These are phyloP conservation scores for Scalesia atractyloides DNA, from an alignment of 129 eudicot species.

Conservation along the genomic window DNA sequence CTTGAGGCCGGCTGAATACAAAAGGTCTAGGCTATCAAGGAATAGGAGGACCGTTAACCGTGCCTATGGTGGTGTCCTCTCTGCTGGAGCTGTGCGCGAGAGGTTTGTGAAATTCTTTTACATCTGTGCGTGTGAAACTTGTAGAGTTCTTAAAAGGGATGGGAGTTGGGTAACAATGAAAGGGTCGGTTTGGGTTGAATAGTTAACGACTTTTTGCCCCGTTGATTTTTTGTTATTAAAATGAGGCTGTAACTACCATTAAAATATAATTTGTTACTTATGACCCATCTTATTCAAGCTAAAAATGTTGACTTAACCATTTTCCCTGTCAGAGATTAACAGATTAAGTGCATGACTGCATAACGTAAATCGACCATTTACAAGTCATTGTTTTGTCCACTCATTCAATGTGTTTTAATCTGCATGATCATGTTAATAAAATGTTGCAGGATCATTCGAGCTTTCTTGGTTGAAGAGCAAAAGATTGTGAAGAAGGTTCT, in stretches of 20 bases:
- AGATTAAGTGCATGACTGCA: not conserved
- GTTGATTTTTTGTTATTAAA: not conserved
- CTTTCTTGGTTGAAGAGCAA: conserved; percentile 74
- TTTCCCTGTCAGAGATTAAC: not conserved
- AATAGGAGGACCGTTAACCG: conserved; percentile 73
- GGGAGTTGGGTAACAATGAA: not conserved
- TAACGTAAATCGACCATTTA: not conserved
- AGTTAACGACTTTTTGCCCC: not conserved
- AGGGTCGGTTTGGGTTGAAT: not conserved
- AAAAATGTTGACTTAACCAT: not conserved
- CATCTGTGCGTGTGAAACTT: not conserved
- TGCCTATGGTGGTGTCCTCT: conserved; percentile 70
- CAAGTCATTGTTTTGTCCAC: not conserved
- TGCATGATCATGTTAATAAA: too few species aligned
- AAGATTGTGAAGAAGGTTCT: conserved; percentile 78
- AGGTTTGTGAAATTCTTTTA: conserved; percentile 41
- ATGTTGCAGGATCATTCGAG: conserved; percentile 66
- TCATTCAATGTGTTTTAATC: too few species aligned
- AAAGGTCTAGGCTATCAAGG: conserved; percentile 57
- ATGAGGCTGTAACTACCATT: not conserved
- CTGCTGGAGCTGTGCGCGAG: conserved; percentile 68
- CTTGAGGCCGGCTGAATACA: conserved; percentile 70
- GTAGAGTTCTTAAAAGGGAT: not conserved
- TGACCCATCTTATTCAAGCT: not conserved
- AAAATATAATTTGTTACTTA: not conserved